Evolutionary conservation across 1,284 basidiomycete species (phyloP).

Genomic region (Veloboletus limbatus): DNA sequence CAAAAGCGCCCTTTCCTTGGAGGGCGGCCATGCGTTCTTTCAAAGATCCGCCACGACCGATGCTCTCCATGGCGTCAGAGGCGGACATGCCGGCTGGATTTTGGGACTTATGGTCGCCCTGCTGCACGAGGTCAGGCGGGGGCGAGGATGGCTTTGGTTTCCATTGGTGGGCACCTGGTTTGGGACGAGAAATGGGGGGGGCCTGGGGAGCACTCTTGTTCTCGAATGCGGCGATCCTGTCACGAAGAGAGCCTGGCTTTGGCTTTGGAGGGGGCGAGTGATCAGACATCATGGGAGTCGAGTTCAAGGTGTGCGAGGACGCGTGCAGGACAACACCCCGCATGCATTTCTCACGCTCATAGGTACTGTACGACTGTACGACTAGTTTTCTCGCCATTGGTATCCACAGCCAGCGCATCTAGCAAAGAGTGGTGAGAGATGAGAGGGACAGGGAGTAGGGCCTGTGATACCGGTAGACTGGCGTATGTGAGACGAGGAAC

Average conservation of each 20-base stretch:
- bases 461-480: slow-evolving; percentile 46
- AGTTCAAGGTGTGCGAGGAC: slow-evolving; percentile 6
- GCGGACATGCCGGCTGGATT: slow-evolving; percentile 63
- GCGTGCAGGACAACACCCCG: slow-evolving; percentile 19
- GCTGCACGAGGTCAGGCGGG: slow-evolving; percentile 34
- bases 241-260: slow-evolving; percentile 73
- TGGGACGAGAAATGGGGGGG: slow-evolving; percentile 57
- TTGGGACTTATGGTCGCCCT: slow-evolving; percentile 24
- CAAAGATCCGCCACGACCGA: slow-evolving; percentile 63
- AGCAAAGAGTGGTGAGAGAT: not conserved
- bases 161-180: slow-evolving; percentile 67
- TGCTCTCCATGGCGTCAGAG: slow-evolving; percentile 80
- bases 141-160: slow-evolving; percentile 62
- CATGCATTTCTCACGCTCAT: slow-evolving; percentile 24
- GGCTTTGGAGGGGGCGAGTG: slow-evolving; percentile 45
- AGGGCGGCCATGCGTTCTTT: slow-evolving; percentile 93
- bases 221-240: slow-evolving; percentile 83
- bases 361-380: too few relatives aligned
- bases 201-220: slow-evolving; percentile 40
- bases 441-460: not conserved
- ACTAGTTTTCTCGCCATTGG: slow-evolving; percentile 61
- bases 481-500: slow-evolving; percentile 11
- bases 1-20: slow-evolving; percentile 76
- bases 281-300: slow-evolving; percentile 43
- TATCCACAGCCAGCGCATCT: slow-evolving; percentile 58